A percentile compares a stretch with the other conserved stretches of the same genome.
These are phyloP conservation scores for Naumovozyma castellii DNA, from an alignment of 805 yeast species.

Conservation along the genomic window DNA sequence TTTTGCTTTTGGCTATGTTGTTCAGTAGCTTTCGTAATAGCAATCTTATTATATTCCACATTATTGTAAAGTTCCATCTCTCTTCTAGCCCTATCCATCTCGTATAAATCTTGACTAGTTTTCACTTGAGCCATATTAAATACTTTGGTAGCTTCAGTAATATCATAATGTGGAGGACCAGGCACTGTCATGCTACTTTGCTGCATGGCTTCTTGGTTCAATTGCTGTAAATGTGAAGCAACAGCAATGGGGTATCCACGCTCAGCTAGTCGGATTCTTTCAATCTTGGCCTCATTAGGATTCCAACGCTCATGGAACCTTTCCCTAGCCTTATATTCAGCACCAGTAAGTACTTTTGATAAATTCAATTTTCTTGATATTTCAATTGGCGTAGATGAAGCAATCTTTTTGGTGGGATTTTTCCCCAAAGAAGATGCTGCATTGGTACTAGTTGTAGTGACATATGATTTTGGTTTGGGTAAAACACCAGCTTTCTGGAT, in stretches of 20 bases:
- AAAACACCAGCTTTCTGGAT: background rate
- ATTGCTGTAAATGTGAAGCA: background rate
- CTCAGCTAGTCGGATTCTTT: background rate
- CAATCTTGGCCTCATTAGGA: constrained; percentile 4
- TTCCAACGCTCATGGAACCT: constrained; percentile 17
- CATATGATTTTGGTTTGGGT: background rate
- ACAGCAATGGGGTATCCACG: background rate
- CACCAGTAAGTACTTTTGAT: constrained; percentile 25
- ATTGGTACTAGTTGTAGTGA: background rate
- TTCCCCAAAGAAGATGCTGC: background rate
- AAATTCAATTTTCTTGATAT: constrained; percentile 17
- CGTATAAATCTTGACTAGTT: background rate
- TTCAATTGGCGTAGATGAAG: background rate
- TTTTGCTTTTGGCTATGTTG: constrained; percentile 39
- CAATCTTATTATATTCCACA: constrained; percentile 56
- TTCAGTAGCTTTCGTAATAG: constrained; percentile 62
- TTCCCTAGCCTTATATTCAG: constrained; percentile 21
- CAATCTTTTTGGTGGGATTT: background rate
- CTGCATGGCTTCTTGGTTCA: background rate
- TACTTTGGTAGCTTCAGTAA: background rate
- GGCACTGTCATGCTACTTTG: background rate
- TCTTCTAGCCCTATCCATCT: background rate
- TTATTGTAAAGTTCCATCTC: constrained; percentile 24
- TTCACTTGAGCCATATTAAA: background rate
- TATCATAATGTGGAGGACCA: background rate